Evolutionary conservation across 139 green algal species (phyloP), one percentile per base, ranked within the genome.

Genomic region (Asterochloris sp.): DNA sequence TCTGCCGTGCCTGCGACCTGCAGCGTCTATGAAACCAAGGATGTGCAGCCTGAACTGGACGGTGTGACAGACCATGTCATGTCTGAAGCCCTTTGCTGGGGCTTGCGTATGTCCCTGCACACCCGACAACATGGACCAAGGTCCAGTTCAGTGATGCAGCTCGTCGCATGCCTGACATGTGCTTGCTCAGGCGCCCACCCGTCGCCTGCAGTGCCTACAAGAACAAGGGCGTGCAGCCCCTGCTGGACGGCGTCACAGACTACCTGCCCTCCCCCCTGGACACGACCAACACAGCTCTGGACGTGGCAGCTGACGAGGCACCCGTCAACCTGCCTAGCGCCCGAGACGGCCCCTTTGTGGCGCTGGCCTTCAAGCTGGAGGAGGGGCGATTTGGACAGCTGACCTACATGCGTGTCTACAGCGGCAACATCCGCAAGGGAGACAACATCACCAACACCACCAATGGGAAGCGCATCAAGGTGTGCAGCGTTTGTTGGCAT

Each of bases 291-390:
- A 86, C 69, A 62, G 95, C 93, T 0, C 74, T 98, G 78, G 95
- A 80, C 38, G 76, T 80, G 19, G 68, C 67, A 10, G 17, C 67
- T 9, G 38, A 69, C 23, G 60, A 80, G 47, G 60, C 76, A 38
- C 76, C 76, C 23, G 60, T 80, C n/a, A 29, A 68, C 12, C 60
- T 80, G 13, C 76, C 76, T 21, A 80, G 76, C 60, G 38, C 76
- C 8, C 13, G 15, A 23, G 60, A 76, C 82, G 91, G 88, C 1
- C 91, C 92, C 19, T 83, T 96, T 75, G 91, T 95, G 66, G 92
- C 88, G 0, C 83, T 98, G 62, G 97, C 97, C 0, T 99, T 99
- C 92, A 99, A 99, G 92, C 90, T 99, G 74, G 97, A 99, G 85
- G 97, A 99, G 88, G 96, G 96, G 12, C 90, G 90, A 78, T 99